Evolutionary conservation across 257 asterid genomes (phyloP), one percentile per base, ranked within the genome.

Genomic region (Coffea canephora): DNA sequence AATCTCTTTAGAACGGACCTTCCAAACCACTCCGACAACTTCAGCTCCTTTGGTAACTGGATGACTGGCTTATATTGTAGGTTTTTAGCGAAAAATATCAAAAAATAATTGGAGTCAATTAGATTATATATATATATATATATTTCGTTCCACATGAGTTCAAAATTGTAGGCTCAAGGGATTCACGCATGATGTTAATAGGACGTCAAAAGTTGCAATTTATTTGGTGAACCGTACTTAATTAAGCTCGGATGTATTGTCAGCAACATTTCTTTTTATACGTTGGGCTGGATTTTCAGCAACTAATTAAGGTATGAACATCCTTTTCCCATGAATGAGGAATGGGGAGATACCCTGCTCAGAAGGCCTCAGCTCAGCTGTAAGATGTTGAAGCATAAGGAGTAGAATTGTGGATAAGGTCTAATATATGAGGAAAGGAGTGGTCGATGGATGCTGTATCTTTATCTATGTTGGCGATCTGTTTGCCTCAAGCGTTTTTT

Each of bases 381-480:
- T 36, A 74, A 15, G 45, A 68, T 34, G 48, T 68, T 68, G 70
- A 68, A 68, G 71, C 41, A 68, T 68, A 36, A 15, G 43, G 25
- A 15, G 41, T 31, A 15, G 69, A 64, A 27, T 59, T 59, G 9
- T 5, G 13, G 70, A 13, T 27, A 12, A 12, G 70, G 43, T 11
- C 7, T 27, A 0, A 36, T 5, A 68, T 4, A 36, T 15, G 72
- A 68, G 25, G 49, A 36, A 68, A 39, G 8, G 8, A 66, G 16
- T 36, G 7, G 21, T 55, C 31, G 10, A 57, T 75, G 49, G 79
- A 77, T 77, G 72, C 65, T 25, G 9, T 52, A 65, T 77, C 94
- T 82, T 69, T 72, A 49, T 91, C 94, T 82, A 48, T 81, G 85
- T 85, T 78, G 90, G 86, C 90, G 50, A 87, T 78, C 77, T 57